Evolutionary conservation across 306 rosid genomes (phyloP).

Genomic region (Lupinus albus): DNA sequence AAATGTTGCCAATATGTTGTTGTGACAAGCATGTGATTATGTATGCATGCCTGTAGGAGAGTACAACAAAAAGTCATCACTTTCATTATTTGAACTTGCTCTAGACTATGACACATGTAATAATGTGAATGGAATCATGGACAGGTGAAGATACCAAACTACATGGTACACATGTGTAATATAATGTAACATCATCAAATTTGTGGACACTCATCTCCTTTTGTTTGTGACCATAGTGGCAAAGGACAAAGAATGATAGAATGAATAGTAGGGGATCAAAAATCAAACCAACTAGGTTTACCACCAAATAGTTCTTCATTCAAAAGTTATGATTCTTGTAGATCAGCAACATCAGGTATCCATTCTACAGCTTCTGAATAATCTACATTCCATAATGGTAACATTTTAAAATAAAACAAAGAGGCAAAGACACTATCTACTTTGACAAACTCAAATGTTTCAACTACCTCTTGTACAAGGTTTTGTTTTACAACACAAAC

Average conservation of each 20-base stretch:
- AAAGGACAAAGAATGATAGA: constrained; percentile 14
- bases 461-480: too few relatives aligned
- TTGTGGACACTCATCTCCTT: constrained; percentile 10
- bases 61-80: neutral
- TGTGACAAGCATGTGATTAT: neutral
- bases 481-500: too few relatives aligned
- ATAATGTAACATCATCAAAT: constrained; percentile 48
- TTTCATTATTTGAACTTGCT: constrained; percentile 33
- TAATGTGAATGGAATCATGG: constrained; percentile 48
- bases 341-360: constrained; percentile 57
- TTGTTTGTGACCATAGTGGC: constrained; percentile 33
- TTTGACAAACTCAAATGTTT: neutral
- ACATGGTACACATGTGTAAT: constrained; percentile 33
- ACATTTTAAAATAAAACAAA: constrained; percentile 44
- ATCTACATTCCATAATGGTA: constrained; percentile 63
- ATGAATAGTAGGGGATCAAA: constrained; percentile 10
- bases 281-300: constrained; percentile 54
- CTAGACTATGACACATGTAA: constrained; percentile 40
- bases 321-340: constrained; percentile 66
- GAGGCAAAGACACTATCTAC: constrained; percentile 30
- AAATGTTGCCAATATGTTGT: neutral
- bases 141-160: constrained; percentile 45
- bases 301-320: constrained; percentile 53
- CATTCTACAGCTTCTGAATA: constrained; percentile 63
- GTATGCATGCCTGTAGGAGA: neutral